Evolutionary conservation across 73 alveolate species (phyloP), one percentile per base, ranked within the genome.

Genomic region (Symbiodinium natans): DNA sequence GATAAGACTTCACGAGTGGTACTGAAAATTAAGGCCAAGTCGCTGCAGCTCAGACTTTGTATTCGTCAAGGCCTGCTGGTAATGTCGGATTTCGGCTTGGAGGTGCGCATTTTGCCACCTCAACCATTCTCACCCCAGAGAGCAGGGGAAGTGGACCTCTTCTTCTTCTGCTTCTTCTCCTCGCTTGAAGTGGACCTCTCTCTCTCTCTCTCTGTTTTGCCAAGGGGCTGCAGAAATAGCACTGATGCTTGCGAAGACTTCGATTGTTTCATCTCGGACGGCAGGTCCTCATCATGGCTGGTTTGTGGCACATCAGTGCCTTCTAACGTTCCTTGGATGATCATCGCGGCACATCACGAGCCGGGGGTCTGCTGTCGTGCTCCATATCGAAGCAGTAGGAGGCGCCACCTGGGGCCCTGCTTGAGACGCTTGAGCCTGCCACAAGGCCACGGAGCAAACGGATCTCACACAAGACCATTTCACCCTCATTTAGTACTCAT

Each of bases 31-130:
- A 6, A 46, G 13, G 31, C 84, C 74, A 29, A 38, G 86, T 21
- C 34, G 25, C 95, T 88, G 95, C 15, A 88, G 43, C 71, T 88
- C 95, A 41, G 74, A 31, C 43, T 68, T 63, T 42, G 95, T 88
- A 73, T 80, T 88, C 36, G 86, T 88, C 68, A 88, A 68, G 21
- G 95, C 95, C n/a, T 82, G 42, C 33, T 88, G 95, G 43, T 88
- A 88, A 63, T 88, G 95, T 3, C 95, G 95, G 34, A 88, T 40
- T 59, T 88, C 95, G 8, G 95, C 86, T 88, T 88, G 95, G 13
- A 88, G 95, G 39, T 88, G 95, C 36, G 95, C 95, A 59, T 88
- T 88, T 34, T 88, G 95, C 95, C 95, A 88, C 95, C 95, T 88
- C 36, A 48, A 48, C 23, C 87, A 41, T 31, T 2, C 27, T 33